These are phyloP conservation scores for Fusarium multiceps DNA, from an alignment of 2,329 filamentous ascomycete species.

Conservation along the genomic window DNA sequence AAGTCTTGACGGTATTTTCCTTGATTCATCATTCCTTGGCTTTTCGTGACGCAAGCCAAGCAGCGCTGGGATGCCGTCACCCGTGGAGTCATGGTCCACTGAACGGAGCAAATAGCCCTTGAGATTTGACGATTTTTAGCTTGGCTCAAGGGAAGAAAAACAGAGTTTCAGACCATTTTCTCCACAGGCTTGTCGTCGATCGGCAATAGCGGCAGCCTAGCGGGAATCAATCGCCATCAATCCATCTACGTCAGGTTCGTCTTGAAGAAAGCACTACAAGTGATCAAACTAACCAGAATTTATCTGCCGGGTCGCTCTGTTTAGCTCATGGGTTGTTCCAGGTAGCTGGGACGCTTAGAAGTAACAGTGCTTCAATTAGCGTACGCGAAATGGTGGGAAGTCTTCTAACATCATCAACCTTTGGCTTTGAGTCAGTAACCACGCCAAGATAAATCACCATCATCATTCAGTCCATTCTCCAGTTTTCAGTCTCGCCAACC, in stretches of 20 bases:
- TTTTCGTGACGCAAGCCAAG: constrained; percentile 21
- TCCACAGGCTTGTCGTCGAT: background rate
- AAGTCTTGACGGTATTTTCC: background rate
- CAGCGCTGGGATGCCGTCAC: constrained; percentile 1
- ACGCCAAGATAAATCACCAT: background rate
- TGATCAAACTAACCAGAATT: background rate
- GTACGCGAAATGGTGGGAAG: too few relatives aligned
- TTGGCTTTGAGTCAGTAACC: background rate
- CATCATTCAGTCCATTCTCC: background rate
- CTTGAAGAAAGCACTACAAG: background rate
- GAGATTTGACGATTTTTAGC: background rate
- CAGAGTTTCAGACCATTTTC: background rate
- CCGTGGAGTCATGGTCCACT: constrained; percentile 4
- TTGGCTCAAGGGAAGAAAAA: background rate
- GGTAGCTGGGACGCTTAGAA: background rate
- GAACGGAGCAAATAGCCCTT: background rate
- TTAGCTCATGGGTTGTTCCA: background rate
- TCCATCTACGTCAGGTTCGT: background rate
- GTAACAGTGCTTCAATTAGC: too few relatives aligned
- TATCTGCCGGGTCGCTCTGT: too few relatives aligned
- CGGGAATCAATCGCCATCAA: background rate
- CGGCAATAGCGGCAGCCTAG: background rate
- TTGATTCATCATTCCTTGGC: background rate
- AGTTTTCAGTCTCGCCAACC: background rate
- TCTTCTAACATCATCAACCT: background rate